Conservation (phyloP, 441 rosid genomes). For the Geranium incanum region DNA sequence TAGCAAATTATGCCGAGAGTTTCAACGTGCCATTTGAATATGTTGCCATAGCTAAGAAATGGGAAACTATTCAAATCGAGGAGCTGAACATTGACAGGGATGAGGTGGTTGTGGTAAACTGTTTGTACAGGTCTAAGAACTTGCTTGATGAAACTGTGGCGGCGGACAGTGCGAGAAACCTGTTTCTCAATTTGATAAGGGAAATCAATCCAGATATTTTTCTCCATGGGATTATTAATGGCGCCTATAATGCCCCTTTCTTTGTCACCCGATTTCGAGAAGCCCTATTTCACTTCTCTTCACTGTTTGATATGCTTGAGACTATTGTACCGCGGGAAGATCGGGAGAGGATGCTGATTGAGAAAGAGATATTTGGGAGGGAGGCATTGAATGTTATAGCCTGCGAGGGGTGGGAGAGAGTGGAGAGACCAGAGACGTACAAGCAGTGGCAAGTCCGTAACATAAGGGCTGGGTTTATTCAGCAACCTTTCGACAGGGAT, state of each 20-base stretch:
- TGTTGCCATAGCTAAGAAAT: conserved; percentile 57
- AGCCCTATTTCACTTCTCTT: conserved; percentile 78
- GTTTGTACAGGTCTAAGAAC: conserved; percentile 61
- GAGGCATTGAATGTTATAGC: conserved; percentile 80
- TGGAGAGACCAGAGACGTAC: conserved; percentile 87
- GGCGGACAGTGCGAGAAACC: conserved; percentile 49
- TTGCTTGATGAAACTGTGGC: conserved; percentile 69
- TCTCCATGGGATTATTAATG: conserved; percentile 61
- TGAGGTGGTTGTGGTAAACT: conserved; percentile 54
- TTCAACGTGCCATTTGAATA: conserved; percentile 55
- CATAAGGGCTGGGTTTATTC: conserved; percentile 63
- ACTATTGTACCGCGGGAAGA: conserved; percentile 64
- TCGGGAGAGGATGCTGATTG: conserved; percentile 60
- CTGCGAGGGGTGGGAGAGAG: conserved; percentile 86
- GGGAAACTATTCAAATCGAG: conserved; percentile 48
- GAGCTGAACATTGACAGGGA: conserved; percentile 51
- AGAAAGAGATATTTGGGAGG: conserved; percentile 70
- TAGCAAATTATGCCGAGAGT: conserved; percentile 49
- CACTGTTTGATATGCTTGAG: conserved; percentile 86
- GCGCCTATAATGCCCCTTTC: conserved; percentile 74
- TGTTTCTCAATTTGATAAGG: conserved; percentile 53
- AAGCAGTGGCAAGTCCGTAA: conserved; percentile 84
- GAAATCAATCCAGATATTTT: conserved; percentile 64
- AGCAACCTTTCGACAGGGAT: conserved; percentile 42
- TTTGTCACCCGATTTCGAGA: conserved; percentile 77